These are phyloP conservation scores for Zasmidium cellare DNA, from an alignment of 2,329 filamentous ascomycete species.

Conservation along the genomic window DNA sequence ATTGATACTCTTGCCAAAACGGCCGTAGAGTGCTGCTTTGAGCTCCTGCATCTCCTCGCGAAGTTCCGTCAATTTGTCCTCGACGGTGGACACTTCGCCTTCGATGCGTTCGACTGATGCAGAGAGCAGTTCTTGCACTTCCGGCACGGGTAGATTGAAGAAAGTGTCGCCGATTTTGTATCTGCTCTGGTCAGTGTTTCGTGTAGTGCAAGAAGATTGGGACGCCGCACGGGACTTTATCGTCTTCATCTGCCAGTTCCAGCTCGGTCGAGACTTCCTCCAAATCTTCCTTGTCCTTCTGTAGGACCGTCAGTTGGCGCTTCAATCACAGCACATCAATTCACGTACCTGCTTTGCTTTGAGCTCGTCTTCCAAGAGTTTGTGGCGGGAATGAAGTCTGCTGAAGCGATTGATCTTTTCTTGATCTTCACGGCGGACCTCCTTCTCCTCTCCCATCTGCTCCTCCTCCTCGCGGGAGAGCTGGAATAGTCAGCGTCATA, in stretches of 20 bases:
- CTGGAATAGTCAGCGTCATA: constrained; percentile 48
- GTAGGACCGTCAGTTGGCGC: constrained; percentile 8
- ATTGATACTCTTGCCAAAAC: constrained; percentile 97
- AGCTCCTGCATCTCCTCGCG: constrained; percentile 86
- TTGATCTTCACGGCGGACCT: constrained; percentile 94
- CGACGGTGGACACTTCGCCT: constrained; percentile 70
- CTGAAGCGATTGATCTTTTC: constrained; percentile 99
- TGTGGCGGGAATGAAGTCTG: constrained; percentile 83
- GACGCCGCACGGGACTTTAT: constrained; percentile 77
- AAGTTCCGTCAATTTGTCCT: constrained; percentile 72
- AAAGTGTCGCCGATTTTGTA: constrained; percentile 98
- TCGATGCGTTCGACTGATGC: constrained; percentile 72
- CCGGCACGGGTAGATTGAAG: constrained; percentile 77
- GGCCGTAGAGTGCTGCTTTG: constrained; percentile 89
- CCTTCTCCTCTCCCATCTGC: constrained; percentile 74
- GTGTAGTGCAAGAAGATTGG: constrained; percentile 3
- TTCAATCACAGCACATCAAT: background rate
- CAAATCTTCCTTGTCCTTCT: constrained; percentile 99
- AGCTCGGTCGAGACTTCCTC: constrained; percentile 90
- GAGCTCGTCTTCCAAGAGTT: constrained; percentile 75
- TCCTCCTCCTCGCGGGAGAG: constrained; percentile 92
- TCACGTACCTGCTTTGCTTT: constrained; percentile 70
- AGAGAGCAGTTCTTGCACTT: constrained; percentile 83
- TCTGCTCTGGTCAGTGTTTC: constrained; percentile 48
- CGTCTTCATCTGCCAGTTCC: constrained; percentile 93